These are phyloP conservation scores for Bisporella sp. DNA, from an alignment of 2,329 filamentous ascomycete genomes.

Conservation along the genomic window DNA sequence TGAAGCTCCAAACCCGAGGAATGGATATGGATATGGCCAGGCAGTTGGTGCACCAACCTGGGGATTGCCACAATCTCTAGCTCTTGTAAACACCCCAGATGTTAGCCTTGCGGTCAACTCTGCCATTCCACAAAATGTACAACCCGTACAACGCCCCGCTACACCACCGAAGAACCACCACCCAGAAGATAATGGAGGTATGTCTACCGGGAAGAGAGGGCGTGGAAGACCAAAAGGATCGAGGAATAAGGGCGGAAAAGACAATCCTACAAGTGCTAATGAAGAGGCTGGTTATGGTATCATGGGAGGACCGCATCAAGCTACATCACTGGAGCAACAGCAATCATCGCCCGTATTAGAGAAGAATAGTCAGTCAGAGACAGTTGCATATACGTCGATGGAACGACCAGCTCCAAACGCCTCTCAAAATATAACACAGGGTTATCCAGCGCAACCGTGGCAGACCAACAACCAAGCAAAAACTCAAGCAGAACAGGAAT, in stretches of 20 bases:
- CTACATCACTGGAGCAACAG: constrained; percentile 3
- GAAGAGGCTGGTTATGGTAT: constrained; percentile 7
- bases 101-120: constrained; percentile 1
- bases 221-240: constrained; percentile 44
- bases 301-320: constrained; percentile 11
- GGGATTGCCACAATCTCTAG: constrained; percentile 22
- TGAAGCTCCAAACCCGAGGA: constrained; percentile 22
- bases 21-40: constrained; percentile 25
- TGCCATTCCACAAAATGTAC: constrained; percentile 4
- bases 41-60: constrained; percentile 23
- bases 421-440: constrained; percentile 29
- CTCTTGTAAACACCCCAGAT: constrained; percentile 19
- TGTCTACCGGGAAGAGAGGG: constrained; percentile 24
- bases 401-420: background rate
- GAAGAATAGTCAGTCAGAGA: constrained; percentile 9
- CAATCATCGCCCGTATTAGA: constrained; percentile 13
- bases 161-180: constrained; percentile 15
- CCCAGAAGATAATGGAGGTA: constrained; percentile 9
- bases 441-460: constrained; percentile 16
- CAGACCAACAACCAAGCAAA: constrained; percentile 12
- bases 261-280: constrained; percentile 11
- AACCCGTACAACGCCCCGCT: constrained; percentile 12
- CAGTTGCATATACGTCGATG: constrained; percentile 3
- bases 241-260: constrained; percentile 34
- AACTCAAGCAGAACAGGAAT: constrained; percentile 1